phyloP scores from a whole-genome alignment of 2,329 filamentous ascomycete genomes.

The Fusarium transvaalense region DNA sequence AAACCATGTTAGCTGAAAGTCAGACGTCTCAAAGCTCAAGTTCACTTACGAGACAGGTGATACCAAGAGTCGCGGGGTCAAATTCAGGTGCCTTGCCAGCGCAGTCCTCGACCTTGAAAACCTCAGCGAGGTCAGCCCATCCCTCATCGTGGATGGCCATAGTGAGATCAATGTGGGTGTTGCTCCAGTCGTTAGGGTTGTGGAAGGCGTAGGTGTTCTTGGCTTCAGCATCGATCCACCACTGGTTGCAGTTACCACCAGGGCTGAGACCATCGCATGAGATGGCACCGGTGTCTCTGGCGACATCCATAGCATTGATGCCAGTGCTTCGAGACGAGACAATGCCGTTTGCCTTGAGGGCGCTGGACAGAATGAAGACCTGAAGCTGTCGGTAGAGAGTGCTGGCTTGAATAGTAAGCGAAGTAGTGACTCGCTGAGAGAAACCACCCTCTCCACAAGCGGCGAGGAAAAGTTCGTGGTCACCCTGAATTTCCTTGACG shows the following conservation, averaged over 20 bases:
- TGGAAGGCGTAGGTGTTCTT: constrained; percentile 26
- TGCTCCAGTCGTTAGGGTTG: constrained; percentile 22
- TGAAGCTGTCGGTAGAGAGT: constrained; percentile 22
- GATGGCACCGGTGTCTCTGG: constrained; percentile 5
- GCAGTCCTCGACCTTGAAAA: constrained; percentile 28
- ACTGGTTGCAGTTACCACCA: constrained; percentile 20
- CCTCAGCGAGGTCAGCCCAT: constrained; percentile 13
- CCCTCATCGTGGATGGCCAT: constrained; percentile 7
- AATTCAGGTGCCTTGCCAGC: constrained; percentile 21
- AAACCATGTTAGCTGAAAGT: accelerated
- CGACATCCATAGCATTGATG: background rate
- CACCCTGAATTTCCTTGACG: constrained; percentile 22
- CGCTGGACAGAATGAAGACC: constrained; percentile 15
- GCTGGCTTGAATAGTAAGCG: constrained; percentile 23
- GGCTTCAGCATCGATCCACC: constrained; percentile 8
- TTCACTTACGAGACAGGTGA: constrained; percentile 17
- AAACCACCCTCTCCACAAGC: constrained; percentile 19
- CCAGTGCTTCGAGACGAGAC: constrained; percentile 20
- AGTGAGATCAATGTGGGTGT: constrained; percentile 18
- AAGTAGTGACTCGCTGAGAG: constrained; percentile 28
- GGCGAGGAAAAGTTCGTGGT: constrained; percentile 11
- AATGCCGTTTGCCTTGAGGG: constrained; percentile 19
- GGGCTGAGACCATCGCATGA: constrained; percentile 1
- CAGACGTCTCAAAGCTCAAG: accelerated
- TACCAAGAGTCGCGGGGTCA: constrained; percentile 1